Base-by-base conservation (phyloP, 495 filamentous ascomycete genomes). In the Annulohypoxylon nitens region DNA sequence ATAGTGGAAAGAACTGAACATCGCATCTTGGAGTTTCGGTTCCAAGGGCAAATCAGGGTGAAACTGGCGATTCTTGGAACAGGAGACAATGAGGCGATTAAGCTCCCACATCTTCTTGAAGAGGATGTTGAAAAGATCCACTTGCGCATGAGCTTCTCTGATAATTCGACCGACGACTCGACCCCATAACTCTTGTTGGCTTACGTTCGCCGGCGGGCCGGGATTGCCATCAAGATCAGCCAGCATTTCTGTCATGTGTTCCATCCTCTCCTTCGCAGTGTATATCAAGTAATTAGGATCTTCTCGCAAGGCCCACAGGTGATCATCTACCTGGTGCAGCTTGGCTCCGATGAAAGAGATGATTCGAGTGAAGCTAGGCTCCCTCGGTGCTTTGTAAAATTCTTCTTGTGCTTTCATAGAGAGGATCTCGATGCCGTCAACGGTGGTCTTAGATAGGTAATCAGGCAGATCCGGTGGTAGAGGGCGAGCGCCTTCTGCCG, bases 241-340 rank as follows among this genome's bases (percentile, higher is more conserved):
- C 1, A 87, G 2, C 16, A 75, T 43, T 39, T 86, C 82, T 7
- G 75, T 60, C 4, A 80, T 73, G 73, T 88, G 86, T 14, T 88
- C 86, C 26, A 67, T 73, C 9, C 53, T 61, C 0, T 85, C 79
- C 5, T 57, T 61, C 0, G 87, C 2, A 12, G 64, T 33, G 5
- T 78, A 75, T 4, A 71, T 71, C 51, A 90, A 88, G 67, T 88
- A 90, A 4, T 63, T 78, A 0, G 88, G 87, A 71, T 90, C 86
- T 60, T 88, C 87, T n/a, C 88, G 81, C 41, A 89, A 71, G 1
- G 80, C 66, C 83, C 83, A 86, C 5, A 90, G 39, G 59, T 86
- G 85, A 64, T 89, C 87, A 54, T 85, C 81, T 2, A 82, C 80
- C 18, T 80, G 80, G 0, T 75, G 65, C 1, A 62, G 55, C 60